Percentiles rank a stretch among this genome's conserved stretches.
Conservation (phyloP, 768 basidiomycete species). For the Terana coerulea region DNA sequence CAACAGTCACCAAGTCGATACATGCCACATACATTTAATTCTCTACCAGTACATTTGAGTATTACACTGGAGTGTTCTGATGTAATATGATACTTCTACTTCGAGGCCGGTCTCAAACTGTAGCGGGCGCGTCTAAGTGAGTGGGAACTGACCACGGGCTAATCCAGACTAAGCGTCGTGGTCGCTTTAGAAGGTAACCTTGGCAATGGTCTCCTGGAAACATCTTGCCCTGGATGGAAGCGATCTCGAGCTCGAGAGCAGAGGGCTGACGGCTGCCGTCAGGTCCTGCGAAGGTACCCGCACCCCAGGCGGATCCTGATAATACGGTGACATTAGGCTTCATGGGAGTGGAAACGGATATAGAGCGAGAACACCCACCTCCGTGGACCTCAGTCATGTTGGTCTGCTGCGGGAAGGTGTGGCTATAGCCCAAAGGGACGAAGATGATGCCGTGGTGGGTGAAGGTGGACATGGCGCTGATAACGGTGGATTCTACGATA, state of each 20-base stretch:
- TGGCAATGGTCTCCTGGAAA: slow-evolving; percentile 5
- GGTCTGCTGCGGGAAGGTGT: slow-evolving; percentile 35
- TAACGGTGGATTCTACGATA: slow-evolving; percentile 30
- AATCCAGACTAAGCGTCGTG: no score
- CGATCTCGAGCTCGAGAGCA: slow-evolving; percentile 10
- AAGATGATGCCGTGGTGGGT: slow-evolving; percentile 52
- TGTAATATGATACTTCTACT: background rate
- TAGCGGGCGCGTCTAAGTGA: no score
- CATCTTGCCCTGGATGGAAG: slow-evolving; percentile 12
- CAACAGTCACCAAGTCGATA: no score
- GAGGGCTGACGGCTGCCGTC: slow-evolving; percentile 49
- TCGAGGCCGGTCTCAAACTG: no score
- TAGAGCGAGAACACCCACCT: slow-evolving; percentile 28
- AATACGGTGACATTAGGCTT: background rate
- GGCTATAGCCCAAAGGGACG: slow-evolving; percentile 51
- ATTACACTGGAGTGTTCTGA: no score
- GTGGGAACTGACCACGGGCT: no score
- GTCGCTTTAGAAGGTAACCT: slow-evolving; percentile 8
- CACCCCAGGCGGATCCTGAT: slow-evolving; percentile 62
- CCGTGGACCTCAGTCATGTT: slow-evolving; percentile 43
- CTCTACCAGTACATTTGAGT: no score
- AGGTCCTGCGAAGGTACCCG: slow-evolving; percentile 58
- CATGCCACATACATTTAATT: no score
- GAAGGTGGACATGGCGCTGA: slow-evolving; percentile 40
- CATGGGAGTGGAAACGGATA: background rate